Conservation (phyloP, 225 moss, liverwort and hornwort species). For the Antitrichia curtipendula region DNA sequence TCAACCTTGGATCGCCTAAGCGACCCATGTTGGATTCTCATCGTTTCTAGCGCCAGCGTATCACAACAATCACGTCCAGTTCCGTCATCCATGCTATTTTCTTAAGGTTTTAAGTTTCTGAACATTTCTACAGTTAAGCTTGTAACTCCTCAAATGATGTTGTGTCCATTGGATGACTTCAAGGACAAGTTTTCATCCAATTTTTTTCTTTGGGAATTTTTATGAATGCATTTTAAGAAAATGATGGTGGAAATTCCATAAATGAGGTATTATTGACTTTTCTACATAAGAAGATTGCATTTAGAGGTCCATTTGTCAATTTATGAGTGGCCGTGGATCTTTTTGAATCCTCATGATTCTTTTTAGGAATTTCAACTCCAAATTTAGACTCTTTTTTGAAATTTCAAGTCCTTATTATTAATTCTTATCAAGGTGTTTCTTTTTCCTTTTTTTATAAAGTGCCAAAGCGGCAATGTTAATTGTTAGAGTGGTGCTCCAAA, state of each 20-base stretch:
- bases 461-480: no score
- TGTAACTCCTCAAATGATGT: neutral
- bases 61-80: neutral
- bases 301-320: neutral
- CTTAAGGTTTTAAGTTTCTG: no score
- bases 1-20: neutral
- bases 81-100: neutral
- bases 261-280: neutral
- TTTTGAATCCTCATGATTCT: neutral
- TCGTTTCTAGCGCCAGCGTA: neutral
- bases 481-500: no score
- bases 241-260: neutral
- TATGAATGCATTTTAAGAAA: neutral
- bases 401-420: neutral
- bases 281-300: neutral
- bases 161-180: neutral
- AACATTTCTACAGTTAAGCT: neutral
- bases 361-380: fast-evolving
- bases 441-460: no score
- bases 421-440: neutral
- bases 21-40: neutral
- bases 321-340: neutral
- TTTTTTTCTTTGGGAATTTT: neutral
- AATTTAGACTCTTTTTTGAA: neutral
- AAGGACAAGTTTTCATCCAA: neutral